A percentile compares a stretch with the other conserved stretches of the same genome.
Evolutionary conservation across 2,329 filamentous ascomycete species (phyloP).

Genomic region (Botrytis galanthina): DNA sequence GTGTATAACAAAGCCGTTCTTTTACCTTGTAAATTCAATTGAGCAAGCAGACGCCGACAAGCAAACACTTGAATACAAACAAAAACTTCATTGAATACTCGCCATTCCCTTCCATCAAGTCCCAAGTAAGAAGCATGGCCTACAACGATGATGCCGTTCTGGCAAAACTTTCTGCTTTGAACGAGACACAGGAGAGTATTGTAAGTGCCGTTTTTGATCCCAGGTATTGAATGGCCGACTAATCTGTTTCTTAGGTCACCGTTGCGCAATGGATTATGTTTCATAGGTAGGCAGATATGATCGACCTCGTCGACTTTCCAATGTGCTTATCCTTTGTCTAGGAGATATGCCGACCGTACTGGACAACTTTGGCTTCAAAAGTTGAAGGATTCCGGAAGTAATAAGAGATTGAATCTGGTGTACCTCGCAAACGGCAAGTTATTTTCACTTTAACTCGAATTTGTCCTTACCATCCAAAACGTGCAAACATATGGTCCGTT

Average conservation of each 20-base stretch:
- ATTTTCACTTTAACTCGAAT: conserved; percentile 8
- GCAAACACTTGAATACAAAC: conserved; percentile 8
- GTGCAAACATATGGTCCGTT: conserved; percentile 19
- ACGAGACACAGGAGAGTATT: conserved; percentile 97
- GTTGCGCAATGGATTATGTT: conserved; percentile 99
- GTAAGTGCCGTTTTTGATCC: conserved; percentile 36
- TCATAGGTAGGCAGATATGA: conserved; percentile 65
- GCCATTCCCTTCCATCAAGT: background rate
- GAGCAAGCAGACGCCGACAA: conserved; percentile 7
- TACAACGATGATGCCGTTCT: conserved; percentile 95
- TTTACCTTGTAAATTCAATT: conserved; percentile 2
- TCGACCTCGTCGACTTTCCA: background rate
- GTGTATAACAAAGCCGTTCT: conserved; percentile 10
- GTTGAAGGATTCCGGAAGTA: conserved; percentile 80
- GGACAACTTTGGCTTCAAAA: conserved; percentile 89
- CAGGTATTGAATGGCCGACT: conserved; percentile 11
- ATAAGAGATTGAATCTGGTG: conserved; percentile 84
- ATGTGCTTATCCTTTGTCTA: conserved; percentile 44
- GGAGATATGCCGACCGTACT: conserved; percentile 87
- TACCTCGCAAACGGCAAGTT: conserved; percentile 89
- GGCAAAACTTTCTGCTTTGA: conserved; percentile 90
- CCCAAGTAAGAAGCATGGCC: conserved; percentile 59
- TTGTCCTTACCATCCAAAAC: conserved; percentile 28
- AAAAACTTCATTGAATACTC: conserved; percentile 13
- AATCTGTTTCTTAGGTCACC: conserved; percentile 52